Evolutionary conservation across 2,329 filamentous ascomycete species (phyloP).

Genomic region (Fusarium robinianum): DNA sequence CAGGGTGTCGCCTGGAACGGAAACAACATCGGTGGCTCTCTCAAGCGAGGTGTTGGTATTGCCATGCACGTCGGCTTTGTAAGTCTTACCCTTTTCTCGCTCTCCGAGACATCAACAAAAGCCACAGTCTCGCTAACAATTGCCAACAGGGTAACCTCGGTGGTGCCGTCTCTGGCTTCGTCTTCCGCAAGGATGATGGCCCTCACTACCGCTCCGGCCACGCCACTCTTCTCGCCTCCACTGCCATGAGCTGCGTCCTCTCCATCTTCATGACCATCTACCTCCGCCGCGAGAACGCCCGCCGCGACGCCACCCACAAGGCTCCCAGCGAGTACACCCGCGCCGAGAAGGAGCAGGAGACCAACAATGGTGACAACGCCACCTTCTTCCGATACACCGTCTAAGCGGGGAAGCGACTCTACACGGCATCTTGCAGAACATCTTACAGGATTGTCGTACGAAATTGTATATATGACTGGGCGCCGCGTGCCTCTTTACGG

Average conservation of each 20-base stretch:
- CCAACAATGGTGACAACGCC: constrained; percentile 60
- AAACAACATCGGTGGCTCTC: constrained; percentile 60
- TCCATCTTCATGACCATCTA: constrained; percentile 61
- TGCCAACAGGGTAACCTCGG: constrained; percentile 44
- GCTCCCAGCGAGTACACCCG: constrained; percentile 54
- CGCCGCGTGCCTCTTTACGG: constrained; percentile 1
- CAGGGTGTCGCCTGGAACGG: constrained; percentile 62
- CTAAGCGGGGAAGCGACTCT: constrained; percentile 35
- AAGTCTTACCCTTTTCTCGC: constrained; percentile 22
- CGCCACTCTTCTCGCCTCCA: constrained; percentile 59
- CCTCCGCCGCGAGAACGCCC: constrained; percentile 59
- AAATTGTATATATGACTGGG: constrained; percentile 29
- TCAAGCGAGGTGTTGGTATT: constrained; percentile 60
- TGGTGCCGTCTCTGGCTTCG: constrained; percentile 42
- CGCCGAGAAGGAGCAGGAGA: constrained; percentile 57
- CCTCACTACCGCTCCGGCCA: constrained; percentile 64
- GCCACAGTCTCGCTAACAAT: constrained; percentile 22
- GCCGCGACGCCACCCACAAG: constrained; percentile 55
- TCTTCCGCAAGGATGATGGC: constrained; percentile 47
- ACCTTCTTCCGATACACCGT: constrained; percentile 60
- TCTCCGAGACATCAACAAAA: no score
- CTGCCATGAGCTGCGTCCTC: constrained; percentile 56
- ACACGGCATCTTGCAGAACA: constrained; percentile 26
- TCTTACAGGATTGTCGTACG: constrained; percentile 29
- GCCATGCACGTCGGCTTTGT: constrained; percentile 58